Conservation (phyloP, 768 basidiomycete species). For the Boletus edulis region DNA sequence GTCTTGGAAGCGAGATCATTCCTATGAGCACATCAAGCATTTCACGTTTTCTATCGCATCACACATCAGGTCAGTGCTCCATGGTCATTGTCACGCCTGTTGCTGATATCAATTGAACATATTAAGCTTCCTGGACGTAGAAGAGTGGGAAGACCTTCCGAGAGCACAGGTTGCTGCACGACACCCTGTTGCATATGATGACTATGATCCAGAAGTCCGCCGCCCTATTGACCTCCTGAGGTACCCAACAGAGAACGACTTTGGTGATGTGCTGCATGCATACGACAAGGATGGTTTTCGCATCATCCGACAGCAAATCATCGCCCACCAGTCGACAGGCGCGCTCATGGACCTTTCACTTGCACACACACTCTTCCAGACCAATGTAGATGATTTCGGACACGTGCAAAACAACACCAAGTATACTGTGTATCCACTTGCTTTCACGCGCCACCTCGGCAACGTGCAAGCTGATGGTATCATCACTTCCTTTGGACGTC, state of each 20-base stretch:
- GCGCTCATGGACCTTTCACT: background rate
- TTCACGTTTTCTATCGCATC: background rate
- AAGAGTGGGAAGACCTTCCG: background rate
- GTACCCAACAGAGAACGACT: background rate
- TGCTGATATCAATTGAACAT: too few relatives aligned
- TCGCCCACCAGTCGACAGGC: rapidly evolving
- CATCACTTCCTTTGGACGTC: background rate
- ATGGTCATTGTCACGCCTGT: too few relatives aligned
- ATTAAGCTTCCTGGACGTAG: background rate
- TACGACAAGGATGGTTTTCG: background rate
- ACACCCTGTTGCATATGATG: background rate
- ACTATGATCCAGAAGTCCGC: rapidly evolving
- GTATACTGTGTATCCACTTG: background rate
- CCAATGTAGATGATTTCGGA: background rate
- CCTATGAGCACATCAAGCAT: background rate
- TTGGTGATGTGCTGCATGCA: rapidly evolving
- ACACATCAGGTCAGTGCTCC: background rate
- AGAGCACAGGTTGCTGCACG: background rate
- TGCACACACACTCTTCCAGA: background rate
- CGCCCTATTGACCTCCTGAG: background rate
- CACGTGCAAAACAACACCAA: background rate
- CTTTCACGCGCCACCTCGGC: background rate
- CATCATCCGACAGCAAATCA: background rate
- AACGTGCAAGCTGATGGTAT: background rate
- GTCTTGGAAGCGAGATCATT: background rate